Evolutionary conservation across 768 basidiomycete species (phyloP), one percentile per base, ranked within the genome.

Genomic region (Lentinus tigrinus): DNA sequence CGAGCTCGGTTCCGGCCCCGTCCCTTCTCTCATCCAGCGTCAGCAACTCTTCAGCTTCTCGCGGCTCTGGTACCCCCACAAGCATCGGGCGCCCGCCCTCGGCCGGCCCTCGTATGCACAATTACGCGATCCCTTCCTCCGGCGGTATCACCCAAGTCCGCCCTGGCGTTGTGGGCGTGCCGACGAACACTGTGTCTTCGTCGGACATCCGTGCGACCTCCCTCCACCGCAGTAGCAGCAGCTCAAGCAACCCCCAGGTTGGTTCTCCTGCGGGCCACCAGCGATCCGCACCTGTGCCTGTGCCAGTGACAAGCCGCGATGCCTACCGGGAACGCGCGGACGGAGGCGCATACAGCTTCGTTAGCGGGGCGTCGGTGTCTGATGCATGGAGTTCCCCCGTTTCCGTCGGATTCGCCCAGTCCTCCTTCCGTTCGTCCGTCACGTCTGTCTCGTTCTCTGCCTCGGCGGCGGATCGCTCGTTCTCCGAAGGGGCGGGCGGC

Each of bases 51-150:
- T 39, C 51, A 14, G 38, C 38, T 9, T 57, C 63, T 34, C 61
- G 19, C 46, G 63, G 60, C 70, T 71, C 9, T 77, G 76, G 17
- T 3, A 24, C 44, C 1, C 54, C 54, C 4, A 52, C 55, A 6
- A 48, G 51, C 36, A 26, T 50, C 13, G 56, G 54, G 47, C 62
- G 62, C 19, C 56, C 62, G 3, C 57, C 62, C 13, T 58, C 61
- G n/a, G 61, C 58, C 19, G 85, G 85, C 1, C 87, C 89, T 3
- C 80, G 83, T 43, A 71, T 90, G 65, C 87, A 89, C 61, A 83
- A 88, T 69, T 89, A 87, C 65, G 67, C 84, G 39, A 70, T 88
- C 51, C 77, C 81, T 14, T 60, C 68, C 64, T 60, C 58, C 44
- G 74, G 73, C 26, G 77, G 77, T 13, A 75, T 85, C 40, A 84